Conservation (phyloP, 2,329 filamentous ascomycete species). For the Proliferodiscus dingleyae region DNA sequence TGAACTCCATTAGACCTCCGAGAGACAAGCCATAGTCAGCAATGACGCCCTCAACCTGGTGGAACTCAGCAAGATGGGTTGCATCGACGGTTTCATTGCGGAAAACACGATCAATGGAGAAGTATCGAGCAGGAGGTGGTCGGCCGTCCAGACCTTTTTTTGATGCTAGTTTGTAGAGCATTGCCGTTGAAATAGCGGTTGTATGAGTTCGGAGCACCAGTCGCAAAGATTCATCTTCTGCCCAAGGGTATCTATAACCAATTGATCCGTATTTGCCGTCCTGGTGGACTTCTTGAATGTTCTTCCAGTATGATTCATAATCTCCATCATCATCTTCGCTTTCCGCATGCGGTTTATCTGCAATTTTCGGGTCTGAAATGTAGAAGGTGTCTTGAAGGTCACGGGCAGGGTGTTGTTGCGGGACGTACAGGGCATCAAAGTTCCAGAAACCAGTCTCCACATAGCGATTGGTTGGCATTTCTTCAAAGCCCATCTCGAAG, state of each 20-base stretch:
- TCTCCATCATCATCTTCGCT: slow-evolving; percentile 55
- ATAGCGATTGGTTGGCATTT: slow-evolving; percentile 93
- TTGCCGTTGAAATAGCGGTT: slow-evolving; percentile 83
- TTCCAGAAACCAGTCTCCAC: slow-evolving; percentile 99
- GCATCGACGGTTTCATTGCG: slow-evolving; percentile 96
- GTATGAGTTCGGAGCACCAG: slow-evolving; percentile 95
- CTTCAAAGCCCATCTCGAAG: slow-evolving; percentile 98
- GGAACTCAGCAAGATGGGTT: slow-evolving; percentile 95
- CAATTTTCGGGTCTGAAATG: slow-evolving; percentile 79
- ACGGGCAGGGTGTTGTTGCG: slow-evolving; percentile 94
- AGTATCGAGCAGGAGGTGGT: slow-evolving; percentile 76
- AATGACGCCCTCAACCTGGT: slow-evolving; percentile 98
- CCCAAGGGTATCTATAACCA: slow-evolving; percentile 94
- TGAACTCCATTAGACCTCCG: slow-evolving; percentile 88
- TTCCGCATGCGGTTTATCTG: slow-evolving; percentile 61
- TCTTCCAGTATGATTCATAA: slow-evolving; percentile 83
- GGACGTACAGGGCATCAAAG: slow-evolving; percentile 94
- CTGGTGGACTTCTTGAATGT: slow-evolving; percentile 82
- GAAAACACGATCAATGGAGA: slow-evolving; percentile 98
- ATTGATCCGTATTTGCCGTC: slow-evolving; percentile 90
- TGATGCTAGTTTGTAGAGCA: slow-evolving; percentile 83
- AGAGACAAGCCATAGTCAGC: slow-evolving; percentile 92
- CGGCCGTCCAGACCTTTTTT: slow-evolving; percentile 68
- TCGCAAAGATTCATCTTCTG: slow-evolving; percentile 75
- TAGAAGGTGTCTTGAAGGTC: slow-evolving; percentile 99